Evolutionary conservation across 768 basidiomycete species (phyloP).

Genomic region (Daedaleopsis sinensis): DNA sequence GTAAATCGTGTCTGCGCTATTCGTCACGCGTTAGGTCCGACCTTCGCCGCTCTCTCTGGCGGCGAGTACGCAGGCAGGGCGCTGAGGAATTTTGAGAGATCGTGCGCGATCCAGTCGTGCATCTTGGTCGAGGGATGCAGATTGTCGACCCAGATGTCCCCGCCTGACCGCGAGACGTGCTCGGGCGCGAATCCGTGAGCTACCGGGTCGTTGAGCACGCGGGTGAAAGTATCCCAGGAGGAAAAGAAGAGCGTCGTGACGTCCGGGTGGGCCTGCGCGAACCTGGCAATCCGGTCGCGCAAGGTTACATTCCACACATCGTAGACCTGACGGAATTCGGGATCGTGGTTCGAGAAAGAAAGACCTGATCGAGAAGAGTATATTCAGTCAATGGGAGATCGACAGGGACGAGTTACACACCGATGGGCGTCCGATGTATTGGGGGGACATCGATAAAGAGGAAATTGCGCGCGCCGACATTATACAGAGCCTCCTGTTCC

Average conservation of each 20-base stretch:
- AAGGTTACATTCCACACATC: constrained; percentile 51
- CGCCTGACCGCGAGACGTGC: constrained; percentile 38
- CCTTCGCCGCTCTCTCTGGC: not conserved
- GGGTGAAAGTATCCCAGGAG: constrained; percentile 47
- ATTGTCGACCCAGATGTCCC: constrained; percentile 53
- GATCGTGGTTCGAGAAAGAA: not conserved
- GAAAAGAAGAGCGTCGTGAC: constrained; percentile 53
- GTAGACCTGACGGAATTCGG: constrained; percentile 9
- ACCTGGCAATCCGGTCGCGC: constrained; percentile 33
- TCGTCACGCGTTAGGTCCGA: not conserved
- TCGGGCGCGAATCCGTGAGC: constrained; percentile 40
- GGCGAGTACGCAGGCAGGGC: constrained; percentile 4
- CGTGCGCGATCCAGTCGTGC: constrained; percentile 51
- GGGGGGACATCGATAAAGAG: constrained; percentile 64
- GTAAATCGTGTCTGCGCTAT: not conserved
- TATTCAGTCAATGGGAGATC: not conserved
- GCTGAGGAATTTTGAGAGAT: constrained; percentile 39
- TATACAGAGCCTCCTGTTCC: constrained; percentile 52
- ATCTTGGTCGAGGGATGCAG: constrained; percentile 57
- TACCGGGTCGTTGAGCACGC: constrained; percentile 48
- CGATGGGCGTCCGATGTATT: constrained; percentile 50
- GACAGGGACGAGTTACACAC: constrained; percentile 14
- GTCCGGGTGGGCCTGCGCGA: constrained; percentile 45
- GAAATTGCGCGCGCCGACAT: constrained; percentile 51
- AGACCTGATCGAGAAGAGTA: not conserved